Evolutionary conservation across 1,139 yeast species (phyloP), one percentile per base, ranked within the genome.

Genomic region (Taphrina communis): DNA sequence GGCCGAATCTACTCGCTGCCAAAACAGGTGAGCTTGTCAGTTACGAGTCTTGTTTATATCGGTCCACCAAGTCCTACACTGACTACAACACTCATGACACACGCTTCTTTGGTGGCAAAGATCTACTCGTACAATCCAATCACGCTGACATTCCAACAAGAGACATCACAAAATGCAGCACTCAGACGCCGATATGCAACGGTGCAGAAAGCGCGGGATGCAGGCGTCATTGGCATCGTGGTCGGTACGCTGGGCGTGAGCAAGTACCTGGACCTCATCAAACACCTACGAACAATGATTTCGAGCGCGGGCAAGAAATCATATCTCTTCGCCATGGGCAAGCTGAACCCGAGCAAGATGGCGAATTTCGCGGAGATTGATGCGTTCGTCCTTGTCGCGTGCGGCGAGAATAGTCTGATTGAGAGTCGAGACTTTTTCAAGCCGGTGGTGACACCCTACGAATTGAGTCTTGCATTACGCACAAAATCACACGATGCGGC

Each of bases 321-420:
- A 73, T 94, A 94, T 76, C 84, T 91, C 75, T 92, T 94, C 80
- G 98, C 93, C 6, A 98, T 94, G 7, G 99, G 99, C 17, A 95
- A 95, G 77, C 98, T 98, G n/a, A 94, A 94, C 75, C 97, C 94
- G 5, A 97, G 99, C 52, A 94, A 94, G 75, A 81, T 94, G 68
- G 99, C 99, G 12, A 94, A 94, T 77, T 94, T 95, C 76, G 98
- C 93, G 72, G 87, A 87, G 25, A 85, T 94, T 19, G 99, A 94
- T 74, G 83, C 90, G 38, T 94, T 99, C 98, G 93, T 96, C 75
- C 85, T 94, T 19, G 79, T 94, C 31, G 99, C 99, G 0, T 95
- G 99, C 78, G 93, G 96, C 17, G 92, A 92, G 74, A 94, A 96
- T 70, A 98, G 99, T 5, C 88, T 94, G 21, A 87, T 94, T 31